Base-by-base conservation (phyloP, 306 rosid genomes). In the Quercus rubra region DNA sequence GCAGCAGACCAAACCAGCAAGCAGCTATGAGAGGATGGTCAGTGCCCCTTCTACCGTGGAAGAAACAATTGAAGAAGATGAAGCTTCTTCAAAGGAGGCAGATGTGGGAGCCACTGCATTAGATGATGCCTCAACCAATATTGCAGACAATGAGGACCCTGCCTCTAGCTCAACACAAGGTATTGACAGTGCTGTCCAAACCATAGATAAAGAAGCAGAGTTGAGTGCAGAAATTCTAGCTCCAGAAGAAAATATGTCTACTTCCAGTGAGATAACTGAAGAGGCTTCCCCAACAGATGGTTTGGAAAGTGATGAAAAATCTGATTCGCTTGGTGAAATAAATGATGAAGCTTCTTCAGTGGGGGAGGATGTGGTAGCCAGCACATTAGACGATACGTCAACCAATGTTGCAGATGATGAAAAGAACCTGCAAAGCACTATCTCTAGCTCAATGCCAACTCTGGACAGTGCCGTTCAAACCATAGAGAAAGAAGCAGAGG, bases 401-500 rank as follows among this genome's bases (percentile, higher is more conserved):
- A 81, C 84, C 73, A 73, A 80, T 83, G 55, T 59, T 31, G 83
- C 66, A 58, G 87, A 73, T 33, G 79, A 78, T n/a, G 86, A 59
- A 79, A 80, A 80, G 61, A 75, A 70, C 80, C 66, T 55, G 7
- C 74, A 67, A 67, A 67, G 52, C 17, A 19, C 72, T 9, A 33
- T 78, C 73, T 80, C 91, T 64, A 76, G 77, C 74, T 43, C 88
- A 73, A 43, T 54, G 5, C 19, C 80, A 76, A 75, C 49, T 64
- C 54, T 77, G 59, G 83, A 78, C 74, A 75, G 62, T 63, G 77
- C 63, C n/a, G 69, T 49, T 73, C 77, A 81, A 74, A 74, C 71
- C 23, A 17, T 76, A 15, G 83, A 85, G 75, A 83, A 83, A 74
- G 88, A 86, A 83, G 84, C 73, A 9, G 85, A 84, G 59, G 86